A percentile compares a stretch with the other conserved stretches of the same genome.
Evolutionary conservation across 2,329 filamentous ascomycete species (phyloP).

Genomic region (Calonectria naviculata): DNA sequence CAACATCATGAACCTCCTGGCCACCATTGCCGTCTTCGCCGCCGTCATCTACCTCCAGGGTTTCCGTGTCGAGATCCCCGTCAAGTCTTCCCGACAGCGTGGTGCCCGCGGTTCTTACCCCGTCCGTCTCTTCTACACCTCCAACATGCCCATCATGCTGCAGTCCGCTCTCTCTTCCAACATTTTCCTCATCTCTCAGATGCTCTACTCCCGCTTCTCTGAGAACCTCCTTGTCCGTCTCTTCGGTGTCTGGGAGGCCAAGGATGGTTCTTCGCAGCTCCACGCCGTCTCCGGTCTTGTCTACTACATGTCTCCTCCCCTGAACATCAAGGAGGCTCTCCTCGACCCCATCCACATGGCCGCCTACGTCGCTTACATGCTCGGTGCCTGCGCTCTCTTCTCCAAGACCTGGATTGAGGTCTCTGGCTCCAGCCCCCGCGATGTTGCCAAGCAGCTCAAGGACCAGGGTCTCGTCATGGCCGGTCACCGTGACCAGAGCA

Average conservation of each 20-base stretch:
- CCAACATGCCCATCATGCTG: slow-evolving; percentile 99
- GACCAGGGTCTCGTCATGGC: slow-evolving; percentile 99
- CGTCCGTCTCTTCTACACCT: slow-evolving; percentile 99
- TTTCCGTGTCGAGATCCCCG: slow-evolving; percentile 99
- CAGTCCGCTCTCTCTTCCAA: slow-evolving; percentile 99
- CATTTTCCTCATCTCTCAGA: slow-evolving; percentile 98
- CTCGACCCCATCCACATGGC: slow-evolving; percentile 97
- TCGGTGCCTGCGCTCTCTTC: slow-evolving; percentile 96
- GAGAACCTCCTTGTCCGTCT: slow-evolving; percentile 98
- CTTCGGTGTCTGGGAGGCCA: slow-evolving; percentile 98
- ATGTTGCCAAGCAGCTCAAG: slow-evolving; percentile 99
- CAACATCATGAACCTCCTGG: slow-evolving; percentile 98
- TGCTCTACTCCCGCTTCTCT: slow-evolving; percentile 98
- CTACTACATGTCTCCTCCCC: slow-evolving; percentile 99
- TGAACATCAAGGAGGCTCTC: slow-evolving; percentile 97
- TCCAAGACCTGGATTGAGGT: slow-evolving; percentile 99
- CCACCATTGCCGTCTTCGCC: slow-evolving; percentile 92
- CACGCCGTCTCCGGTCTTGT: slow-evolving; percentile 93
- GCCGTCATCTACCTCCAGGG: slow-evolving; percentile 99
- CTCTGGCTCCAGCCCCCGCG: slow-evolving; percentile 95
- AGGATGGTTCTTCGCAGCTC: slow-evolving; percentile 95
- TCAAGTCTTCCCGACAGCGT: slow-evolving; percentile 99
- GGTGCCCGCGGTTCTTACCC: slow-evolving; percentile 98
- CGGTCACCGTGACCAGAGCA: slow-evolving; percentile 98
- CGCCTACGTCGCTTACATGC: slow-evolving; percentile 97